Evolutionary conservation across 306 rosid genomes (phyloP).

Genomic region (Prunus mongolica): DNA sequence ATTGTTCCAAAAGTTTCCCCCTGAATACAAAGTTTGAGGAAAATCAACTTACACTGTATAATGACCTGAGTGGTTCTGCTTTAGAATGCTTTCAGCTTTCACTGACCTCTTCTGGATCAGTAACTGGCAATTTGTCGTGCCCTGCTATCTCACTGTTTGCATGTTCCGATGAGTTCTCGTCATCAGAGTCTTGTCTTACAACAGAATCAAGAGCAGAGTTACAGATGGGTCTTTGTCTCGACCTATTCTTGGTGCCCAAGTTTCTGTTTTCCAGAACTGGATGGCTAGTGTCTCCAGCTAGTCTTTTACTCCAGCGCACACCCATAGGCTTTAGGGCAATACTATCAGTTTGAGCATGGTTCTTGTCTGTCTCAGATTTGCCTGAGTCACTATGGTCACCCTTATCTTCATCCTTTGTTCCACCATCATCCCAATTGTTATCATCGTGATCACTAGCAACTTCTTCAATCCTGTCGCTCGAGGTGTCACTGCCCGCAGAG

Average conservation of each 20-base stretch:
- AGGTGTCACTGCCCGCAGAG: slow-evolving; percentile 32
- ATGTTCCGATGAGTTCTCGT: slow-evolving; percentile 13
- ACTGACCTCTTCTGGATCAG: slow-evolving; percentile 6
- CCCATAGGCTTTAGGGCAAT: slow-evolving; percentile 22
- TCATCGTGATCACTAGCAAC: slow-evolving; percentile 30
- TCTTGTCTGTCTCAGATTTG: slow-evolving; percentile 31
- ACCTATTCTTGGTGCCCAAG: slow-evolving; percentile 51
- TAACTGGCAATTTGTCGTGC: background rate
- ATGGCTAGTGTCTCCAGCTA: slow-evolving; percentile 40
- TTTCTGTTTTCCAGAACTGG: slow-evolving; percentile 40
- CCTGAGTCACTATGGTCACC: slow-evolving; percentile 19
- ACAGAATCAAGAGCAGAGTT: slow-evolving; percentile 58
- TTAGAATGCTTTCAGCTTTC: background rate
- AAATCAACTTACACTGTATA: background rate
- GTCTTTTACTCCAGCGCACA: slow-evolving; percentile 39
- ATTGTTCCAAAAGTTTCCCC: background rate
- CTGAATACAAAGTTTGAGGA: background rate
- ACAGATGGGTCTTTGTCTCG: slow-evolving; percentile 75
- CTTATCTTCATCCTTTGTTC: slow-evolving; percentile 21
- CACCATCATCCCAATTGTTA: slow-evolving; percentile 21
- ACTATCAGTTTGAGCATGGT: slow-evolving; percentile 9
- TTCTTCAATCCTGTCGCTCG: slow-evolving; percentile 15
- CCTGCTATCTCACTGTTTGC: background rate
- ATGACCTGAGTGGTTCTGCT: background rate
- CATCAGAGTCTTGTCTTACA: slow-evolving; percentile 55